Base-by-base conservation (phyloP, 2,329 filamentous ascomycete genomes). In the Calcarisporium arbuscula region DNA sequence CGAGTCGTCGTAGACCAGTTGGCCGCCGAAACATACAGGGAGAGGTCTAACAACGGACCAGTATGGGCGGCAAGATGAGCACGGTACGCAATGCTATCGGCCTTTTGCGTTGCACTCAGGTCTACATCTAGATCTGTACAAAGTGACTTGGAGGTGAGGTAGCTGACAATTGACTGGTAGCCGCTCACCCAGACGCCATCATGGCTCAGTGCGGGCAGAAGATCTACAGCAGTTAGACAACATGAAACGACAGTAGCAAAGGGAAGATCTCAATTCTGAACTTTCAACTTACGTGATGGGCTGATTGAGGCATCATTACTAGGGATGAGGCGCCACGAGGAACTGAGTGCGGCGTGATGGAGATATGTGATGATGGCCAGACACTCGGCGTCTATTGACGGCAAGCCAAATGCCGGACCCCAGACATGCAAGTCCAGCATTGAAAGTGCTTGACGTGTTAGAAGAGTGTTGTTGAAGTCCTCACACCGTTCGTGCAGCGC, bases 361-460 rank as follows among this genome's bases (percentile, higher is more conserved):
- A 94, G 70, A 56, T 89, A 89, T 34, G 85, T 78, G 46, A 95
- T 78, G 28, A 82, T 72, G 19, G 89, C 89, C 41, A 94, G 76
- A 55, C 89, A 96, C 66, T 94, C 85, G 29, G 90, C 71, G 52
- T 96, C 89, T 50, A 96, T 83, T 28, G 92, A 96, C 11, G 90
- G 82, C 28, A 95, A 75, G 26, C 80, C 80, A 58, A 95, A 94
- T 26, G 85, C 89, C 35, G 87, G 81, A 32, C 89, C 89, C 82
- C 89, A 94, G 52, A 95, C 74, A 62, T 95, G 84, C 40, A 98
- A 75, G 62, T 90, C 77, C 32, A 63, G 43, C 60, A 62, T 63
- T 32, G n/a, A n/a, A n/a, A n/a, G n/a, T n/a, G n/a, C n/a, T n/a
- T n/a, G n/a, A n/a, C n/a, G n/a, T n/a, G n/a, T n/a, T n/a, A n/a